Base-by-base conservation (phyloP, 2,329 filamentous ascomycete species). In the Bipolaris victoriae region DNA sequence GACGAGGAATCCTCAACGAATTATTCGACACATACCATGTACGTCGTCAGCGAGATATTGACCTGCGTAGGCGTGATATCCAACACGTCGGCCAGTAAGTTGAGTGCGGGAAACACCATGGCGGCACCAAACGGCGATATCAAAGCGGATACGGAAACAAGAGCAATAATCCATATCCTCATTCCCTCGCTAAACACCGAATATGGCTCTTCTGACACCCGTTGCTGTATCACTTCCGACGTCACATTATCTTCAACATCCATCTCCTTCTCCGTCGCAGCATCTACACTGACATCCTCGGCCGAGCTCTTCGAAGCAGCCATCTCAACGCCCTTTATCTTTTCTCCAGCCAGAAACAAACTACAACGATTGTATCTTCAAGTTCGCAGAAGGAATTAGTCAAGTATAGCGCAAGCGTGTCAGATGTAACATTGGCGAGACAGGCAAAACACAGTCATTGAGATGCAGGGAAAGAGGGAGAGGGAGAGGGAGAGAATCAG, bases 41-140 rank as follows among this genome's bases (percentile, higher is more conserved):
- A 84, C 1, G 78, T 81, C 1, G 82, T 84, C 7, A 84, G 71
- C 0, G 82, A 83, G 41, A 84, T 67, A 58, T 84, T 83, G 50
- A 82, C 78, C 53, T 77, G 72, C 1, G 78, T 75, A 5, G 70
- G 71, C 1, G 80, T 76, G 1, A 83, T 79, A 20, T 77, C 49
- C 18, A 83, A 65, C 7, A 79, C 76, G 3, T 64, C 55, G 0
- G 70, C 74, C 56, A 68, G 71, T 64, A 63, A 67, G 26, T 72
- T 73, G 36, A 78, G 51, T 1, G 71, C 74, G 3, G 76, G 77
- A 33, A 74, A 72, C 55, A 77, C 78, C 15, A 75, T 75, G 6
- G 70, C 74, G 1, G 71, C 76, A 1, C 75, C 74, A 41, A 77
- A 69, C 1, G 83, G 83, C 2, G 82, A 84, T 70, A 86, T 84